These are phyloP conservation scores for Aquilaria malaccensis DNA, from an alignment of 345 rosid species.

Conservation along the genomic window DNA sequence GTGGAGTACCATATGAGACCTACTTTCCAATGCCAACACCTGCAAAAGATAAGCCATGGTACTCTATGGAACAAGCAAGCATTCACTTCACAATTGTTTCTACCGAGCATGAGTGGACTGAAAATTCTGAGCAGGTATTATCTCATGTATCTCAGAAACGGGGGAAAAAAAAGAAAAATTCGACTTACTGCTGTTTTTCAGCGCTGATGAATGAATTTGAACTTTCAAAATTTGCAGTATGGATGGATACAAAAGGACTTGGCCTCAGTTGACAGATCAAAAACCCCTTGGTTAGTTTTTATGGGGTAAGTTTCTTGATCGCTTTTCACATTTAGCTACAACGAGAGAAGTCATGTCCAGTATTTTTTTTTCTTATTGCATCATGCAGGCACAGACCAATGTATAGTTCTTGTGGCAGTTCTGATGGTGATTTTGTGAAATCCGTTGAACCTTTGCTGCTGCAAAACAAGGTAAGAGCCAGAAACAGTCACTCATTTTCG, in stretches of 20 bases:
- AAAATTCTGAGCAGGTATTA: slow-evolving; percentile 50
- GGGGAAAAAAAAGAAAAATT: too few species aligned
- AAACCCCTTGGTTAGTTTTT: slow-evolving; percentile 61
- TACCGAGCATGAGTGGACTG: slow-evolving; percentile 49
- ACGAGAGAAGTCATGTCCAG: background rate
- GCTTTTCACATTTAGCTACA: too few species aligned
- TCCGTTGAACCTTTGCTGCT: slow-evolving; percentile 43
- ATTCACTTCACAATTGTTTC: slow-evolving; percentile 57
- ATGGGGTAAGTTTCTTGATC: slow-evolving; percentile 32
- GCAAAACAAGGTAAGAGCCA: slow-evolving; percentile 32
- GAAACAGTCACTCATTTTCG: background rate
- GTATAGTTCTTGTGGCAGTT: slow-evolving; percentile 27
- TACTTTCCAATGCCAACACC: slow-evolving; percentile 65
- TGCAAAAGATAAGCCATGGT: slow-evolving; percentile 70
- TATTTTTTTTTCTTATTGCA: background rate
- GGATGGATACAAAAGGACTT: slow-evolving; percentile 48
- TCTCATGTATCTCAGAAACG: too few species aligned
- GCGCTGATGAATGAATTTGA: background rate
- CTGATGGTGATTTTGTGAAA: slow-evolving; percentile 14
- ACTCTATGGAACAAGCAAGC: slow-evolving; percentile 48
- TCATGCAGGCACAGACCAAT: slow-evolving; percentile 60
- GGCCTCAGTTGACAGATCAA: slow-evolving; percentile 49
- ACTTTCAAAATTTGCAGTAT: slow-evolving; percentile 21
- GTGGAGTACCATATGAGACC: slow-evolving; percentile 62
- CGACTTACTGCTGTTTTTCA: background rate